A percentile compares a stretch with the other conserved stretches of the same genome.
These are phyloP conservation scores for Carallia pectinifolia DNA, from an alignment of 345 rosid species.

Conservation along the genomic window DNA sequence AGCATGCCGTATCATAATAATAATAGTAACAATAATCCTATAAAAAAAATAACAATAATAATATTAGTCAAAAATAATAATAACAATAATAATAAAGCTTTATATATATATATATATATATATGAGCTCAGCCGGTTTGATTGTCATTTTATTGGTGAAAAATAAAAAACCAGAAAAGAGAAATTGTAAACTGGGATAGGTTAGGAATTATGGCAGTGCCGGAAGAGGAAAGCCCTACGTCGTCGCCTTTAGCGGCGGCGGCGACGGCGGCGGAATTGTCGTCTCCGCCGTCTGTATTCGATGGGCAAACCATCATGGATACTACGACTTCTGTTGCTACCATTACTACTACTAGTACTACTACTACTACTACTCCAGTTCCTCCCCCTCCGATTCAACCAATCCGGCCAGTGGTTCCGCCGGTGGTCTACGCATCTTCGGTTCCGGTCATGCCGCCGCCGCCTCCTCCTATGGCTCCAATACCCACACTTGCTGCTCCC, in stretches of 20 bases:
- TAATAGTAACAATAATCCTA: too few species aligned
- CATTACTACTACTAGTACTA: too few species aligned
- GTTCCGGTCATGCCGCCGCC: conserved; percentile 15
- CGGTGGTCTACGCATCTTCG: conserved; percentile 25
- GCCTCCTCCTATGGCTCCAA: conserved; percentile 55
- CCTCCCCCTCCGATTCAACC: conserved; percentile 22
- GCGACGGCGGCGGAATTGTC: conserved; percentile 28
- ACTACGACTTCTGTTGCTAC: conserved; percentile 1
- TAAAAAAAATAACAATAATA: too few species aligned
- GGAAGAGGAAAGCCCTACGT: conserved; percentile 37
- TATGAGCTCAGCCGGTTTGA: too few species aligned
- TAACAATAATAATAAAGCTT: too few species aligned
- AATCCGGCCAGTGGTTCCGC: conserved; percentile 34
- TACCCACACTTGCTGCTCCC: conserved; percentile 41
- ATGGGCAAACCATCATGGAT: conserved; percentile 36
- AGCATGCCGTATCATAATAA: too few species aligned
- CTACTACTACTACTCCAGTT: too few species aligned
- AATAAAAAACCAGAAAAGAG: too few species aligned
- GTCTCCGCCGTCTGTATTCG: conserved; percentile 19
- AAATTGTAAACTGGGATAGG: conserved; percentile 12
- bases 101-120: too few species aligned
- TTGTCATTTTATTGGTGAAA: too few species aligned
- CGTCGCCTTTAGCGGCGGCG: conserved; percentile 28
- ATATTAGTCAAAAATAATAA: too few species aligned
- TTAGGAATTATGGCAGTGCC: conserved; percentile 60